These are phyloP conservation scores for Tranzscheliella williamsii DNA, from an alignment of 1,284 basidiomycete species.

Conservation along the genomic window DNA sequence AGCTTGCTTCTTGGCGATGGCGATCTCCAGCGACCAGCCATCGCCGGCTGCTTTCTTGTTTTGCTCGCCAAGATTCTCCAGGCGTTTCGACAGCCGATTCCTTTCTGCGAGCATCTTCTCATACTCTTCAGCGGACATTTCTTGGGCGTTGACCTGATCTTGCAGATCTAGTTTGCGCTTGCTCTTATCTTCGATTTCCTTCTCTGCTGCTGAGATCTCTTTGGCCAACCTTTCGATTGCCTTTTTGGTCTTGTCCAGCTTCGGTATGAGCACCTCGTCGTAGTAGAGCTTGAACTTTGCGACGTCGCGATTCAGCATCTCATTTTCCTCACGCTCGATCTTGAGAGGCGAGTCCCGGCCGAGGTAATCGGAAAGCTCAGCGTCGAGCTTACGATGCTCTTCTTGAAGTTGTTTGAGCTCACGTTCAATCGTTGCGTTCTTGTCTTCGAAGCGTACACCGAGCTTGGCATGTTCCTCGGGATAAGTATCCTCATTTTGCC, in stretches of 20 bases:
- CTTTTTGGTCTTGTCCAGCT: conserved; percentile 53
- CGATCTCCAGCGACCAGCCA: conserved; percentile 49
- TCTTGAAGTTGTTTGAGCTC: conserved; percentile 40
- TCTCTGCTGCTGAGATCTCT: conserved; percentile 28
- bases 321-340: conserved; percentile 44
- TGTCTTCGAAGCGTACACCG: conserved; percentile 43
- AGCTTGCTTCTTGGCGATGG: conserved; percentile 48
- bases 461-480: conserved; percentile 56
- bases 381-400: conserved; percentile 38
- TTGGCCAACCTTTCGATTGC: conserved; percentile 45
- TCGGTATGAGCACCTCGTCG: conserved; percentile 52
- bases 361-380: conserved; percentile 34
- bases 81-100: conserved; percentile 44
- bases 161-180: conserved; percentile 40
- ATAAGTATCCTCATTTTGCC: conserved; percentile 58
- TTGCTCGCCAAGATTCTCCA: conserved; percentile 36
- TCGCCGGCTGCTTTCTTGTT: conserved; percentile 43
- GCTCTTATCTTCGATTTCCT: conserved; percentile 45
- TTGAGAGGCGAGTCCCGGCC: conserved; percentile 48
- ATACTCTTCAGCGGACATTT: conserved; percentile 55
- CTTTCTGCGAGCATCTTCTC: conserved; percentile 50
- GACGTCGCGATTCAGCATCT: conserved; percentile 51
- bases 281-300: conserved; percentile 55
- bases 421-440: conserved; percentile 41
- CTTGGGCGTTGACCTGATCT: conserved; percentile 50